Conservation (phyloP, 768 basidiomycete genomes). For the Podaxis carcinomalis region DNA sequence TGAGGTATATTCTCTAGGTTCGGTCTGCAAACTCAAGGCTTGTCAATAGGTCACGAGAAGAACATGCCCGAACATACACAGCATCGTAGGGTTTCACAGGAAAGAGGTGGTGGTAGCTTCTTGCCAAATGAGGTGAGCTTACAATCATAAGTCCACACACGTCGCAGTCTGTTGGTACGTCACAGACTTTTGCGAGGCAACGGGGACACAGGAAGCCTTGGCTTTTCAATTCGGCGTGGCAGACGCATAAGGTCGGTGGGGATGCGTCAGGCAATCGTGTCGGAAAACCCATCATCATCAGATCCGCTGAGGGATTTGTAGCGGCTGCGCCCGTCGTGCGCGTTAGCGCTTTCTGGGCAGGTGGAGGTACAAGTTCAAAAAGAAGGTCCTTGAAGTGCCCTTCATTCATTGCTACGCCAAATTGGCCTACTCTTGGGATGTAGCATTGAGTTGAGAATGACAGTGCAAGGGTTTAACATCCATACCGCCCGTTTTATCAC, state of each 20-base stretch:
- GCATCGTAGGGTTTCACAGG: constrained; percentile 84
- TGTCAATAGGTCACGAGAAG: constrained; percentile 1
- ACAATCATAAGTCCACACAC: constrained; percentile 98
- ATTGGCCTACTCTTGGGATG: constrained; percentile 51
- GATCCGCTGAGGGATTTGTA: constrained; percentile 69
- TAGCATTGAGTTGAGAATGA: constrained; percentile 6
- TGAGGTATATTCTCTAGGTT: constrained; percentile 32
- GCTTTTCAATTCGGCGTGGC: constrained; percentile 89
- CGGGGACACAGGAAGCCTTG: constrained; percentile 95
- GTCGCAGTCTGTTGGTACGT: constrained; percentile 97
- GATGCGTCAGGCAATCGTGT: constrained; percentile 83
- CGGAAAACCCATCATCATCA: constrained; percentile 99
- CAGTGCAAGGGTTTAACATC: constrained; percentile 7
- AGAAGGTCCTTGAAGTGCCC: constrained; percentile 94
- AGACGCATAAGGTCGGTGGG: constrained; percentile 83
- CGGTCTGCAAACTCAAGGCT: constrained; percentile 25
- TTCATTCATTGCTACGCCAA: constrained; percentile 98
- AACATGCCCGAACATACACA: constrained; percentile 54
- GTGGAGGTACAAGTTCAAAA: constrained; percentile 94
- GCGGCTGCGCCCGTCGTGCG: constrained; percentile 38
- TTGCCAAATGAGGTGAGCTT: constrained; percentile 92
- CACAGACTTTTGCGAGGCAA: constrained; percentile 90
- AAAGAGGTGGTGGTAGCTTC: constrained; percentile 94
- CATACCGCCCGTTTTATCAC: constrained; percentile 88
- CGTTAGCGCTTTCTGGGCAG: constrained; percentile 65